Evolutionary conservation across 2,329 filamentous ascomycete species (phyloP).

Genomic region (Fusarium nelsonii): DNA sequence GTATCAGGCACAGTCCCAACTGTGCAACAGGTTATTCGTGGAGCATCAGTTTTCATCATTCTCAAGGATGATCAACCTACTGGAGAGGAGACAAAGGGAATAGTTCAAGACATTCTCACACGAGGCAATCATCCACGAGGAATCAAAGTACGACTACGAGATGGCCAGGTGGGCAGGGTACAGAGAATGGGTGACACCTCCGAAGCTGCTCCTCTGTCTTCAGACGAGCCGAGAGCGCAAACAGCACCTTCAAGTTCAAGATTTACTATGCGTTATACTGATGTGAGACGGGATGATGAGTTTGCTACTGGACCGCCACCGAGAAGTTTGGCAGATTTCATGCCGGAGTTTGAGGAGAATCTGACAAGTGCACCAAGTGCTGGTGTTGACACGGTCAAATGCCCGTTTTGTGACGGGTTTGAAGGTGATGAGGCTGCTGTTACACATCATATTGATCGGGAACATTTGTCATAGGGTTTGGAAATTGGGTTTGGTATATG

Average conservation of each 20-base stretch:
- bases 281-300: constrained; percentile 53
- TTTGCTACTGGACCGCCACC: constrained; percentile 56
- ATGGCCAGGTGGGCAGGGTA: constrained; percentile 80
- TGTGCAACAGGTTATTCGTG: constrained; percentile 66
- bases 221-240: constrained; percentile 6
- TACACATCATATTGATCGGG: constrained; percentile 70
- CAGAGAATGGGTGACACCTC: constrained; percentile 66
- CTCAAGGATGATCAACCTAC: constrained; percentile 82
- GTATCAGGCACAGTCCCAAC: constrained; percentile 59
- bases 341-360: constrained; percentile 55
- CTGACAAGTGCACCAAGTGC: constrained; percentile 20
- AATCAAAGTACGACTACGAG: constrained; percentile 80
- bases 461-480: constrained; percentile 48
- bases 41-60: constrained; percentile 76
- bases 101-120: constrained; percentile 76
- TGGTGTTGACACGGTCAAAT: constrained; percentile 53
- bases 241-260: constrained; percentile 42
- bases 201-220: neutral
- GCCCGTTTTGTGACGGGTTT: constrained; percentile 75
- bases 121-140: constrained; percentile 80
- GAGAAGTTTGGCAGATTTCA: constrained; percentile 61
- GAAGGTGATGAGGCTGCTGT: constrained; percentile 77
- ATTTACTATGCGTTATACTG: constrained; percentile 52
- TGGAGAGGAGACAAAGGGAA: constrained; percentile 75
- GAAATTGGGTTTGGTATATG: neutral